Percentiles rank a stretch among this genome's conserved stretches.
phyloP scores from a whole-genome alignment of 23 red algal genomes.

The Gracilaria gracilis region DNA sequence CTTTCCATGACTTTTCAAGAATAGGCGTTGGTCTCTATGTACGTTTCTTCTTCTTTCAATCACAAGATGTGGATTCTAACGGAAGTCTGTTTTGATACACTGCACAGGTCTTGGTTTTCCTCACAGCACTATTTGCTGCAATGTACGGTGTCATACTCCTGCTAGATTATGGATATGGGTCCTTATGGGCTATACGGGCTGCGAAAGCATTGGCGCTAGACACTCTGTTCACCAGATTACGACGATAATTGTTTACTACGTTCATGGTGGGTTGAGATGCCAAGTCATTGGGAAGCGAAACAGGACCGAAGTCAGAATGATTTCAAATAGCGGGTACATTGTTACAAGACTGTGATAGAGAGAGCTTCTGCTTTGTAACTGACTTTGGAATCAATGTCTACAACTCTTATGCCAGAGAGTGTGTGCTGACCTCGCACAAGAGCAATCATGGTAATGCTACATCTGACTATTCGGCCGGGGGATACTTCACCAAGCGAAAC shows the following conservation, averaged over 20 bases:
- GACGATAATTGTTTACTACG: neutral
- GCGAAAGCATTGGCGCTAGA: neutral
- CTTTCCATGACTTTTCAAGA: slow-evolving; percentile 88
- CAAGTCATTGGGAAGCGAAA: neutral
- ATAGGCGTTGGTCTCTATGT: slow-evolving; percentile 70
- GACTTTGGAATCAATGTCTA: slow-evolving; percentile 73
- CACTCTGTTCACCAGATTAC: neutral
- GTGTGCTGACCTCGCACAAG: slow-evolving; percentile 74
- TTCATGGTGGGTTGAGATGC: neutral
- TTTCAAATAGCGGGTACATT: neutral
- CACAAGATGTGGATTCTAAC: neutral
- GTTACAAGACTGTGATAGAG: slow-evolving; percentile 44
- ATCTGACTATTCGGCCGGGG: slow-evolving; percentile 40
- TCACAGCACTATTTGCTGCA: slow-evolving; percentile 60
- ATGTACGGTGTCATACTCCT: slow-evolving; percentile 59
- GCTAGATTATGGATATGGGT: slow-evolving; percentile 63
- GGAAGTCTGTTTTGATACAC: neutral
- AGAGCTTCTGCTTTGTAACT: slow-evolving; percentile 68
- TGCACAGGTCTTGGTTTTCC: slow-evolving; percentile 54
- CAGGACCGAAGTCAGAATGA: neutral
- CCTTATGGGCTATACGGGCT: slow-evolving; percentile 14
- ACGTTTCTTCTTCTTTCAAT: slow-evolving; percentile 37
- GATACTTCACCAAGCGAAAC: slow-evolving; percentile 75
- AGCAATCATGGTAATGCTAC: slow-evolving; percentile 62
- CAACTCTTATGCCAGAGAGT: slow-evolving; percentile 62